Conservation (phyloP, 2,329 filamentous ascomycete genomes). For the Fusarium transvaalense region DNA sequence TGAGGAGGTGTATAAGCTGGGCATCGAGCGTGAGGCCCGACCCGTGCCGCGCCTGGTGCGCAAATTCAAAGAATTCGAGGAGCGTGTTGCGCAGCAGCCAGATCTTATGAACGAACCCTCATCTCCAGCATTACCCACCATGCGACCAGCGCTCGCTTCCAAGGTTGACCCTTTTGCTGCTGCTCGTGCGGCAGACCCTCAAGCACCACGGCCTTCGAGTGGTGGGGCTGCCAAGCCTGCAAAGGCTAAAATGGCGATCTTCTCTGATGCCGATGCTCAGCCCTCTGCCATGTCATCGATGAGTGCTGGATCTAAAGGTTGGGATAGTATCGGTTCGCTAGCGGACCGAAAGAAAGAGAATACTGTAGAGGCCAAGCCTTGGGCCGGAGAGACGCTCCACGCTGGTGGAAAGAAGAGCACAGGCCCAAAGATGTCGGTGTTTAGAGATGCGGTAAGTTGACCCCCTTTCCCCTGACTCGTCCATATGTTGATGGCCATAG, state of each 20-base stretch:
- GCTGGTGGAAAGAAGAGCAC: constrained; percentile 84
- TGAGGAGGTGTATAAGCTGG: constrained; percentile 91
- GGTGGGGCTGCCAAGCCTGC: constrained; percentile 71
- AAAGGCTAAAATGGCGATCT: constrained; percentile 89
- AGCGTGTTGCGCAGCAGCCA: constrained; percentile 75
- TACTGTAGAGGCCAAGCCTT: constrained; percentile 83
- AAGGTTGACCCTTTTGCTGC: constrained; percentile 86
- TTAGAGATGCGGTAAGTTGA: constrained; percentile 87
- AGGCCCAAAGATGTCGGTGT: constrained; percentile 85
- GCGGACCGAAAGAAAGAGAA: constrained; percentile 96
- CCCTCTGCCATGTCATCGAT: constrained; percentile 68
- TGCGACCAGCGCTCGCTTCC: constrained; percentile 84
- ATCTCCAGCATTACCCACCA: constrained; percentile 86
- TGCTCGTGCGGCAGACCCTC: constrained; percentile 70
- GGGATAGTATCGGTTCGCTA: constrained; percentile 91
- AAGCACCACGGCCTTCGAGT: constrained; percentile 68
- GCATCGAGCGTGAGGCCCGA: constrained; percentile 88
- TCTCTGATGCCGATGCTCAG: constrained; percentile 79
- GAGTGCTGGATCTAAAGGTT: constrained; percentile 74
- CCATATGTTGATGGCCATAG: constrained; percentile 90
- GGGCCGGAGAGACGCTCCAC: constrained; percentile 91
- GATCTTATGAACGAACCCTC: constrained; percentile 75
- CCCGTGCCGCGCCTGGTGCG: constrained; percentile 84
- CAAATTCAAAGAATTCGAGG: constrained; percentile 93
- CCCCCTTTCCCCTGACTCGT: constrained; percentile 55